Base-by-base conservation (phyloP, 768 basidiomycete genomes). In the Suillus variegatus region DNA sequence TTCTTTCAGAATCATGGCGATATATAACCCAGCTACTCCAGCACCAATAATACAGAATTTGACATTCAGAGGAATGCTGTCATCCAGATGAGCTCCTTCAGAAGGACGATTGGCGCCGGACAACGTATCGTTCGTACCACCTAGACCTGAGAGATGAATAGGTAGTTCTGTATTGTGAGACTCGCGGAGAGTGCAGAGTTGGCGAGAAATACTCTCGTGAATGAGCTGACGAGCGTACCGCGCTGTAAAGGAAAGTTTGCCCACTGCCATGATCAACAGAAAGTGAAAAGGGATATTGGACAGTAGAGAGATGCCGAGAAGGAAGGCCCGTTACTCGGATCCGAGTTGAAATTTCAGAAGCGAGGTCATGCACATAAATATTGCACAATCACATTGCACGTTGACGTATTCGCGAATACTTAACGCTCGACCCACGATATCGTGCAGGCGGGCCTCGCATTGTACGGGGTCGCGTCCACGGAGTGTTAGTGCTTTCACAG, bases 1-100 rank as follows among this genome's bases (percentile, higher is more conserved):
- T 22, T 46, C 32, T 36, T 73, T 44, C 20, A 73, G 62, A 14
- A 73, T 74, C 70, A 73, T 68, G 22, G 70, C 69, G 32, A 62
- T 64, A 47, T 64, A 71, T 13, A 70, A 54, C n/a, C 69, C 69
- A 9, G 69, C 69, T 35, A 54, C 41, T 8, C 69, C 69, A 46
- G 69, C 69, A 49, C 69, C 69, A 32, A 71, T 65, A 16, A 70
- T 65, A 36, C 67, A 66, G 52, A 69, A 43, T 32, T 32, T 28
- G 25, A 60, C 41, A 43, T 43, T 18, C 16, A 41, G 57, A 40
- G 38, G 57, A 18, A 6, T 7, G 4, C 22, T 41, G 5, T 12
- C 9, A 28, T 58, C 16, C 12, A 60, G 20, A 55, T 36, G 18
- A 32, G 41, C 28, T 28, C 28, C 58, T 60, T 43, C 41, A 32